These are phyloP conservation scores for Neospora caninum DNA, from an alignment of 169 alveolate genomes.

Conservation along the genomic window DNA sequence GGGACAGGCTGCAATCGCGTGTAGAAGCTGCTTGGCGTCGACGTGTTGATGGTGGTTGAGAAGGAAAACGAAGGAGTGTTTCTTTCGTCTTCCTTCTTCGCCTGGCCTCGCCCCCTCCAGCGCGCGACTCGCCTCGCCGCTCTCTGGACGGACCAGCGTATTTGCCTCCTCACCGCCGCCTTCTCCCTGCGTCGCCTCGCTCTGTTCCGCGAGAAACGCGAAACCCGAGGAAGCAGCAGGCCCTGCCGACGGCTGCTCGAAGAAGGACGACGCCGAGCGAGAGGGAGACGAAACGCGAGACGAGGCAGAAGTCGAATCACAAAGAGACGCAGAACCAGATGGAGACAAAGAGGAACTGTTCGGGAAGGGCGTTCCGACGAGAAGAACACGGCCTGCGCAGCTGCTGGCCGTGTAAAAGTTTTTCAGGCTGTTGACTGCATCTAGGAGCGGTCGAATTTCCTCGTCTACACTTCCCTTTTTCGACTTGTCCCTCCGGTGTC, in stretches of 20 bases:
- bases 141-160: no score
- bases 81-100: neutral
- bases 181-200: no score
- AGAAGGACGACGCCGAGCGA: neutral
- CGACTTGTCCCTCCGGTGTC: neutral
- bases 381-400: conserved; percentile 4
- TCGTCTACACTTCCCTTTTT: conserved; percentile 18
- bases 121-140: no score
- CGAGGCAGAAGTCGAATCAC: neutral
- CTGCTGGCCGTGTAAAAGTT: conserved; percentile 10
- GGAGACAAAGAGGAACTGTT: neutral
- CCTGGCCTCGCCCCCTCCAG: no score
- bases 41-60: neutral
- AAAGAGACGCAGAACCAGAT: neutral
- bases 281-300: neutral
- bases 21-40: conserved; percentile 1
- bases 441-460: neutral
- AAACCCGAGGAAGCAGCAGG: no score
- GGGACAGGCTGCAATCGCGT: conserved; percentile 3
- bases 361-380: neutral
- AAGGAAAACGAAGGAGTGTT: neutral
- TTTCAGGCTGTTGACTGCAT: neutral
- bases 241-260: neutral
- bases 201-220: no score
- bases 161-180: neutral